A percentile compares a stretch with the other conserved stretches of the same genome.
Conservation (phyloP, 2,329 filamentous ascomycete genomes). For the Penicillium sp. region DNA sequence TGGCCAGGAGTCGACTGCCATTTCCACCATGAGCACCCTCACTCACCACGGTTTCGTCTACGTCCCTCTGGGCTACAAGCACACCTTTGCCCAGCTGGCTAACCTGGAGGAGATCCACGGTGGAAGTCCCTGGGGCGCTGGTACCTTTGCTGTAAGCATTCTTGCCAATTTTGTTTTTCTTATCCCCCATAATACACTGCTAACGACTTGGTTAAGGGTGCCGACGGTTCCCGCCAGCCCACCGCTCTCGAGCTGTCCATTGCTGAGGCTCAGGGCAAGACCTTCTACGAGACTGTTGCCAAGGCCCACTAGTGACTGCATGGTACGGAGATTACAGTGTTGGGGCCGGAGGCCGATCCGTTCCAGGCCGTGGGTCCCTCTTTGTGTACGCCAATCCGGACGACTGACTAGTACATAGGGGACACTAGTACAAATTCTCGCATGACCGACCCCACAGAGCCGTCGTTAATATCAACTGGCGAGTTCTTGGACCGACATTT, state of each 20-base stretch:
- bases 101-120: slow-evolving; percentile 80
- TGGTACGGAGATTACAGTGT: too few species aligned
- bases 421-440: too few species aligned
- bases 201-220: slow-evolving; percentile 40
- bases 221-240: slow-evolving; percentile 83
- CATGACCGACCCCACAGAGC: too few species aligned
- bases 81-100: slow-evolving; percentile 67
- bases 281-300: slow-evolving; percentile 74
- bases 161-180: neutral
- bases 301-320: slow-evolving; percentile 80
- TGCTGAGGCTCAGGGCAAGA: slow-evolving; percentile 78
- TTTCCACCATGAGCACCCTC: slow-evolving; percentile 80
- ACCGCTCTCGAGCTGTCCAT: slow-evolving; percentile 71
- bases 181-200: neutral
- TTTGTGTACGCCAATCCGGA: too few species aligned
- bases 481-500: too few species aligned
- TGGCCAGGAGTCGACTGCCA: slow-evolving; percentile 86
- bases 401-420: too few species aligned
- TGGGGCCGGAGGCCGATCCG: too few species aligned
- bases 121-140: slow-evolving; percentile 88
- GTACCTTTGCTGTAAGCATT: slow-evolving; percentile 71
- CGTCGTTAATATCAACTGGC: too few species aligned
- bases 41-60: slow-evolving; percentile 93
- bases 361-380: too few species aligned
- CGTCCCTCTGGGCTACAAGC: slow-evolving; percentile 92